A percentile compares a stretch with the other conserved stretches of the same genome.
These are phyloP conservation scores for Dactylellina parvicollis DNA, from an alignment of 2,329 filamentous ascomycete genomes.

Conservation along the genomic window DNA sequence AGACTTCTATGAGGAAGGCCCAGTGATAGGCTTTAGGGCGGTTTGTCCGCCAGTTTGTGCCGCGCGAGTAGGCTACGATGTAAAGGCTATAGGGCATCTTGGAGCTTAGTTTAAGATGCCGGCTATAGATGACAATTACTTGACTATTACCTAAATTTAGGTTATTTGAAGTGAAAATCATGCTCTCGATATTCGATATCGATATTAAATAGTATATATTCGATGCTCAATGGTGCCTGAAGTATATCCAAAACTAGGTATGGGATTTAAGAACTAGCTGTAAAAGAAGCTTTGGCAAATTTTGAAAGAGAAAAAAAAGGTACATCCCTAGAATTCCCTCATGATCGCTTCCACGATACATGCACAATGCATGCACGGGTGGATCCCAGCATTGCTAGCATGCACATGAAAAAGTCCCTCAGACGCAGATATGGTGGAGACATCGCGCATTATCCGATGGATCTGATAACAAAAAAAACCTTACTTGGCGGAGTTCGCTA, in stretches of 20 bases:
- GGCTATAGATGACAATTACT: too few relatives aligned
- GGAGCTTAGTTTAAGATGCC: neutral
- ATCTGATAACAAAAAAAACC: neutral
- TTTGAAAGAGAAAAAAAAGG: too few relatives aligned
- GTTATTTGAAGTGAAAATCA: too few relatives aligned
- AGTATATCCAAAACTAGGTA: too few relatives aligned
- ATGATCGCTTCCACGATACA: neutral
- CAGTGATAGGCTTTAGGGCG: constrained; percentile 28
- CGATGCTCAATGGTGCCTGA: too few relatives aligned
- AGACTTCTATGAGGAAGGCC: constrained; percentile 23
- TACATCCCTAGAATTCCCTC: neutral
- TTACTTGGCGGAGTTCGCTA: neutral
- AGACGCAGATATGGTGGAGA: neutral
- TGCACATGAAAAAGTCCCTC: neutral
- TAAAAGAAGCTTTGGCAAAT: too few relatives aligned
- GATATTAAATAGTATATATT: too few relatives aligned
- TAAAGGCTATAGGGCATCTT: constrained; percentile 28
- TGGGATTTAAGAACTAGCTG: too few relatives aligned
- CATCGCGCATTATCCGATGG: neutral
- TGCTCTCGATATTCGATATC: too few relatives aligned
- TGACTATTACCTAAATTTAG: too few relatives aligned
- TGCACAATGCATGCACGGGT: neutral
- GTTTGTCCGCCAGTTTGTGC: constrained; percentile 30
- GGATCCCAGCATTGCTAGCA: neutral
- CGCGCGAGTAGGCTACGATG: constrained; percentile 29